A percentile compares a stretch with the other conserved stretches of the same genome.
These are phyloP conservation scores for Schizothecium vesticola DNA, from an alignment of 495 filamentous ascomycete genomes.

Conservation along the genomic window DNA sequence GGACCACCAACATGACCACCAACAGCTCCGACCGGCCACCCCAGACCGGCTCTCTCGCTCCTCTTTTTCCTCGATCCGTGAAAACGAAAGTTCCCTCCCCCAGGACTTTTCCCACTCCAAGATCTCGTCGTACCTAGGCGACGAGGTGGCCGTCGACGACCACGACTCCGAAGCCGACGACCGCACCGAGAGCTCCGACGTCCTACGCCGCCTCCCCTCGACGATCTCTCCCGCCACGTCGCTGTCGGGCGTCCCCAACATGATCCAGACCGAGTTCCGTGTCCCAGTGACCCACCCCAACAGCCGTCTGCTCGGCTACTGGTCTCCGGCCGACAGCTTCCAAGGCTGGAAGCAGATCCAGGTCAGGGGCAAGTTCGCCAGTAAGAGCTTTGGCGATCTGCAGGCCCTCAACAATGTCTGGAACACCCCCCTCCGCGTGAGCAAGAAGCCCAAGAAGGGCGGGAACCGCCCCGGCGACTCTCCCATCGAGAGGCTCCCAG, in stretches of 20 bases:
- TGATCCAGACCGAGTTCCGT: constrained; percentile 46
- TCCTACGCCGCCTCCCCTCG: neutral
- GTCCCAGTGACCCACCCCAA: constrained; percentile 41
- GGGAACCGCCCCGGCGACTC: constrained; percentile 35
- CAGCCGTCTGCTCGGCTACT: constrained; percentile 52
- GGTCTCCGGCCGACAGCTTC: constrained; percentile 67
- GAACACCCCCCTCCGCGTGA: constrained; percentile 32
- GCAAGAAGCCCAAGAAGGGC: constrained; percentile 22
- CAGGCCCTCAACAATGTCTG: constrained; percentile 53
- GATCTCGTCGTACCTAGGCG: constrained; percentile 48
- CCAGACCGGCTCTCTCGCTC: constrained; percentile 43
- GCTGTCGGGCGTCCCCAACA: constrained; percentile 18
- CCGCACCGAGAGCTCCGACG: constrained; percentile 2
- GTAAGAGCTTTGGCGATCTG: constrained; percentile 68
- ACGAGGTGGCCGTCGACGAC: constrained; percentile 44
- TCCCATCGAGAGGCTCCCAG: constrained; percentile 61
- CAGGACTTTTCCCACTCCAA: constrained; percentile 69
- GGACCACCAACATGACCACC: constrained; percentile 2
- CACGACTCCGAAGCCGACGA: constrained; percentile 11
- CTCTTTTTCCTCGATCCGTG: constrained; percentile 54
- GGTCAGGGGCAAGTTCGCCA: constrained; percentile 58
- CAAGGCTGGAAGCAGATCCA: constrained; percentile 68
- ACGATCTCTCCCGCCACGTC: neutral
- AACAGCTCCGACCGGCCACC: constrained; percentile 17
- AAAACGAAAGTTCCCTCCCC: constrained; percentile 49